A percentile compares a stretch with the other conserved stretches of the same genome.
These are phyloP conservation scores for Trypanosoma congolense DNA, from an alignment of 208 protist species.

Conservation along the genomic window DNA sequence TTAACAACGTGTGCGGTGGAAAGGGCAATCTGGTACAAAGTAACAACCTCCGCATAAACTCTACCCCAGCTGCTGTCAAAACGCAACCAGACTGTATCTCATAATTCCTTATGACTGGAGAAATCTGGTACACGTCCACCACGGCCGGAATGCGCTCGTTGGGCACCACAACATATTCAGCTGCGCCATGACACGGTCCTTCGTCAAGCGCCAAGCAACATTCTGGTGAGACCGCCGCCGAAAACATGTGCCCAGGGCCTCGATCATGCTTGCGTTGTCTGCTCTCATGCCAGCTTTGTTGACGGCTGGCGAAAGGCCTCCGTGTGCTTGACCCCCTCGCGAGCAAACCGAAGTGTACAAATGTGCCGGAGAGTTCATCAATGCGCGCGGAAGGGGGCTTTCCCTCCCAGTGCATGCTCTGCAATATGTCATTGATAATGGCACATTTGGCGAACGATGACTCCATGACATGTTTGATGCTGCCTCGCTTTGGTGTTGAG, in stretches of 20 bases:
- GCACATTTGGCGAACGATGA: slow-evolving; percentile 48
- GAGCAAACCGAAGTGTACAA: slow-evolving; percentile 54
- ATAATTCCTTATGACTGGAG: slow-evolving; percentile 55
- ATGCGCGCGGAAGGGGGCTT: slow-evolving; percentile 10
- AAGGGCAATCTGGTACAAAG: slow-evolving; percentile 50
- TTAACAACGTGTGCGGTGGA: slow-evolving; percentile 58
- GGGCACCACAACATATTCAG: slow-evolving; percentile 7
- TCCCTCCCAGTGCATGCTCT: slow-evolving; percentile 13
- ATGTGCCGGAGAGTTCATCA: slow-evolving; percentile 51
- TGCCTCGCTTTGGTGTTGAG: slow-evolving; percentile 47
- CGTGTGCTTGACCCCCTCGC: neutral
- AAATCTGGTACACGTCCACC: slow-evolving; percentile 67
- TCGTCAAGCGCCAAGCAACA: neutral
- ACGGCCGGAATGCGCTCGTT: slow-evolving; percentile 15
- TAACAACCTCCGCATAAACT: slow-evolving; percentile 39
- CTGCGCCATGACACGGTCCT: neutral
- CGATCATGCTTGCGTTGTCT: neutral
- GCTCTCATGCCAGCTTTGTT: neutral
- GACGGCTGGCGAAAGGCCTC: neutral
- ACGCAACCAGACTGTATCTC: slow-evolving; percentile 71
- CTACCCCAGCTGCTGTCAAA: slow-evolving; percentile 46
- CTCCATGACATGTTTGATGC: slow-evolving; percentile 30
- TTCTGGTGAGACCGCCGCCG: no score
- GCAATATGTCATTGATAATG: slow-evolving; percentile 54
- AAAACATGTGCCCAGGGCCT: no score